Evolutionary conservation across 495 filamentous ascomycete genomes (phyloP).

Genomic region (Daldinia loculata): DNA sequence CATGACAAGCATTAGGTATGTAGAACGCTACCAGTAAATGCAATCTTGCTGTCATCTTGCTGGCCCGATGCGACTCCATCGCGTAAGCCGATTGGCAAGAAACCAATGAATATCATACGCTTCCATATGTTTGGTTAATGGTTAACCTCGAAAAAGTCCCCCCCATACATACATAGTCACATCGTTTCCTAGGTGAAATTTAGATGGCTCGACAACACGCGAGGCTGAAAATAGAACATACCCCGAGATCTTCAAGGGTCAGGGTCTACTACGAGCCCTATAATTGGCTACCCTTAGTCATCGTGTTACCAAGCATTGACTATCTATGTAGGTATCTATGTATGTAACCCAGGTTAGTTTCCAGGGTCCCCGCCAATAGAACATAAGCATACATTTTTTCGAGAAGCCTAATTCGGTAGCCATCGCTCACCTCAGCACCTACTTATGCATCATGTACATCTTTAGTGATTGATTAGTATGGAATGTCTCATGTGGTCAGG

Average conservation of each 20-base stretch:
- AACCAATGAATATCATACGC: neutral
- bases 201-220: conserved; percentile 9
- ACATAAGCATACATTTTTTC: conserved; percentile 8
- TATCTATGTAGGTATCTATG: conserved; percentile 12
- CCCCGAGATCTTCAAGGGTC: conserved; percentile 18
- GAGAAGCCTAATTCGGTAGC: conserved; percentile 32
- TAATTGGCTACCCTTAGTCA: conserved; percentile 41
- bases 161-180: no score
- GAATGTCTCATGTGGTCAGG: conserved; percentile 3
- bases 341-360: conserved; percentile 7
- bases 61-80: conserved; percentile 21
- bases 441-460: conserved; percentile 35
- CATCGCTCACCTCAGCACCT: conserved; percentile 41
- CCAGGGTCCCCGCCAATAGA: conserved; percentile 9
- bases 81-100: conserved; percentile 28
- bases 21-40: conserved; percentile 7
- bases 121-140: neutral
- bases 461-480: conserved; percentile 23
- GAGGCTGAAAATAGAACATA: conserved; percentile 41
- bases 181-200: neutral
- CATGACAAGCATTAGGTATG: conserved; percentile 1
- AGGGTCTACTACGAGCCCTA: conserved; percentile 25
- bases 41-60: conserved; percentile 8
- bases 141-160: neutral
- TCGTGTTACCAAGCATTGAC: conserved; percentile 39